Base-by-base conservation (phyloP, 805 yeast species). In the Zygoascus ofunaensis region DNA sequence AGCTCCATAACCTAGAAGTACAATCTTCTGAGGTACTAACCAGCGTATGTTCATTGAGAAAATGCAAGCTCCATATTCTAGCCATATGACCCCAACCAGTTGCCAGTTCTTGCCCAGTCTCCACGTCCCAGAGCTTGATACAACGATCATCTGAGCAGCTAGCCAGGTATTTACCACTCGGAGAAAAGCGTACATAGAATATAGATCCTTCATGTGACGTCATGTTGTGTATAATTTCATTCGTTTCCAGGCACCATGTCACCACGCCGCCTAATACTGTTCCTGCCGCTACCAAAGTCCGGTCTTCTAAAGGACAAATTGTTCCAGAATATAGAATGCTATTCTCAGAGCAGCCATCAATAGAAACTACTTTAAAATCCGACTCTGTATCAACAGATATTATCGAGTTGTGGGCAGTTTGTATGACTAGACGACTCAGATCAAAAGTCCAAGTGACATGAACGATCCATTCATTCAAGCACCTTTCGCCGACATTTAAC, bases 41-140 rank as follows among this genome's bases (percentile, higher is more conserved):
- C 0, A 80, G 53, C 4, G 52, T 57, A 15, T 60, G 53, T 4
- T 65, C 64, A 12, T 26, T 12, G 46, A 67, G 73, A 57, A 86
- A 85, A 41, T 70, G 70, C 37, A 90, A 65, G 36, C 75, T 73
- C 98, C 98, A 92, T 34, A 92, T 89, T 58, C 98, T 74, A 0
- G 97, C 90, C 1, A 83, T 80, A 59, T 92, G 98, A 12, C 97
- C 98, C 97, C 97, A 92, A 0, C 95, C 97, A 22, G 79, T 75
- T 1, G 90, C 82, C 34, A 83, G 53, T 28, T 78, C 62, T 8
- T 63, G 54, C 1, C 94, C 90, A 1, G 74, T 57, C 4, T 55
- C 55, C 49, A 81, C 64, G 53, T 77, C 77, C 80, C 87, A 87
- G 4, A 90, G 59, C 46, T 79, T 81, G 44, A 92, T 78, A 0